Evolutionary conservation across 345 rosid genomes (phyloP), one percentile per base, ranked within the genome.

Genomic region (Euphorbia lathyris): DNA sequence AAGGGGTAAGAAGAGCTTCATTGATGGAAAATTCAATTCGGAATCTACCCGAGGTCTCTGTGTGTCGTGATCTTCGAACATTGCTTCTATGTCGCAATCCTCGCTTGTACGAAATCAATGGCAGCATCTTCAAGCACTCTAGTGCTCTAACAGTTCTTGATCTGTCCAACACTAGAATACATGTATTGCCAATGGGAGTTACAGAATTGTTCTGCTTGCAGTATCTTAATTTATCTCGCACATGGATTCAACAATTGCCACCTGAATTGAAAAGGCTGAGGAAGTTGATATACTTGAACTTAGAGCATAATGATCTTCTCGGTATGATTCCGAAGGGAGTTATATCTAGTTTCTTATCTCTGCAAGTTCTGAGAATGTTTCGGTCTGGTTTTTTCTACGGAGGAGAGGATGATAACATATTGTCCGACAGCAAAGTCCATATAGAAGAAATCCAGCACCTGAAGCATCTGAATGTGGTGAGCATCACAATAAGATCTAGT

Each of bases 391-490:
- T 30, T 36, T 22, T 19, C 66, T 62, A 34, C 11, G 23, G 3
- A 19, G 30, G 19, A 22, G 30, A 16, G 4, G 58, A 65, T 25
- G 74, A 58, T n/a, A 75, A 25, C 16, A 7, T 76, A 16, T 34
- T 63, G 7, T 56, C 26, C 27, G 45, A 42, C 10, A 63, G 66
- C n/a, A 4, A 13, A 38, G 72, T n/a, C 3, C 66, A 56, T 68
- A 23, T 52, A 3, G 78, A 74, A 23, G 81, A 78, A 62, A 20
- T 78, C 66, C 45, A 47, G 52, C n/a, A 65, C 7, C 40, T 70
- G 73, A 14, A 61, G 17, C 56, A 61, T 27, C 51, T 74, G 38
- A 55, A 47, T 26, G 55, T 63, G 0, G 26, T 63, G 53, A 42
- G 66, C 66, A 19, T 62, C 50, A 62, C 66, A 62, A 43, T 63